phyloP scores from a whole-genome alignment of 106 monocot genomes.

The Gastrodia elata region DNA sequence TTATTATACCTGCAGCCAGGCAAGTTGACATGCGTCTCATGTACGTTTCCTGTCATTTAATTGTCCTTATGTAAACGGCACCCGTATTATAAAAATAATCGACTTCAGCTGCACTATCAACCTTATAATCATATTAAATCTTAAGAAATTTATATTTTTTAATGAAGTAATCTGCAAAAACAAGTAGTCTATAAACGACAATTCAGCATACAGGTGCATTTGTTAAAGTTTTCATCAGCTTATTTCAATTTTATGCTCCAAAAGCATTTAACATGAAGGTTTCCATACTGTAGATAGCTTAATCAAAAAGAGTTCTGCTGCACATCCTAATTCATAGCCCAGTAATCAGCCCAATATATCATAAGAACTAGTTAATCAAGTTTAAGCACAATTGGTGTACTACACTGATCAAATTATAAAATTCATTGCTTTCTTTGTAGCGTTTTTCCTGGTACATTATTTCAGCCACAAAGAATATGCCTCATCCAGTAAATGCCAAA shows the following conservation, averaged over 20 bases:
- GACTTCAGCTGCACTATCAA: neutral
- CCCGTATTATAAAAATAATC: neutral
- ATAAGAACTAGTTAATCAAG: no score
- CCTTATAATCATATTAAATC: neutral
- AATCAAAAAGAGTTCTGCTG: no score
- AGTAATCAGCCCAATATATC: no score
- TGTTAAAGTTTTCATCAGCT: neutral
- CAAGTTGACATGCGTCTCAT: slow-evolving; percentile 65
- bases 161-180: neutral
- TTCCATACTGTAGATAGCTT: no score
- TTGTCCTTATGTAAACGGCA: neutral
- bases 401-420: no score
- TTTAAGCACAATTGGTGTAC: no score
- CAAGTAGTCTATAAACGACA: neutral
- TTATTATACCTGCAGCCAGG: slow-evolving; percentile 46
- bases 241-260: neutral
- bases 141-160: neutral
- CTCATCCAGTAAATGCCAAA: no score
- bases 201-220: neutral
- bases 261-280: neutral
- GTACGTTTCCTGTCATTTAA: slow-evolving; percentile 46
- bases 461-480: no score
- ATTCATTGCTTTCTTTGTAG: no score
- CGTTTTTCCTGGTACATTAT: no score
- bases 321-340: no score